Conservation (phyloP, 106 monocot species). For the Triglochin maritima region DNA sequence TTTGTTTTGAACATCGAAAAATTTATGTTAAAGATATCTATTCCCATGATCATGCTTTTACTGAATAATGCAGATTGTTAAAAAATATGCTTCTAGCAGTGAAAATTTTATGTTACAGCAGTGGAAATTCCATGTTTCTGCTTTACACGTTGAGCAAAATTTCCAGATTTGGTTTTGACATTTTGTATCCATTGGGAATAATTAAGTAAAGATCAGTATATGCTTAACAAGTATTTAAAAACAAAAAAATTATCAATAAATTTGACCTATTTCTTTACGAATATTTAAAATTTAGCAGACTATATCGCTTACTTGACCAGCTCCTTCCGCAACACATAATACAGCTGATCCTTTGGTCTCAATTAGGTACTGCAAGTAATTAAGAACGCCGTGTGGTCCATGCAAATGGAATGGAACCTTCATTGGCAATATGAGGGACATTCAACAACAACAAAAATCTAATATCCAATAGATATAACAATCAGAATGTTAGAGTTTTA, state of each 20-base stretch:
- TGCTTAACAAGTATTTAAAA: background rate
- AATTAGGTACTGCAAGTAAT: conserved; percentile 56
- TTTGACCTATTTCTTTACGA: no score
- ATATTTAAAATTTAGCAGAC: no score
- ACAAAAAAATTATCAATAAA: no score
- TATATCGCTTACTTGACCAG: conserved; percentile 56
- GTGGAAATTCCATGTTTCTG: background rate
- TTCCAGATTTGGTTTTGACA: no score
- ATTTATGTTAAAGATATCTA: no score
- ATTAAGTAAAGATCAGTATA: background rate
- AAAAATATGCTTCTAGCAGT: background rate
- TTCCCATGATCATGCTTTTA: background rate
- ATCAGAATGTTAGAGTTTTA: conserved; percentile 7
- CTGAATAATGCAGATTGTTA: background rate
- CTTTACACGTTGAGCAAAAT: background rate
- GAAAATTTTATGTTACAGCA: background rate
- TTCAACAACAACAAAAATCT: background rate
- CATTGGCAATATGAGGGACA: background rate
- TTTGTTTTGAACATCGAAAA: no score
- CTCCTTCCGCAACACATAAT: conserved; percentile 77
- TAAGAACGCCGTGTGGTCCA: conserved; percentile 60
- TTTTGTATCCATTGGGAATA: no score
- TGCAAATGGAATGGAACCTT: conserved; percentile 73
- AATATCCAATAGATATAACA: background rate
- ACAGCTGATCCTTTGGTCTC: conserved; percentile 66